phyloP scores from a whole-genome alignment of 139 green algal species.

The Penium margaritaceum region DNA sequence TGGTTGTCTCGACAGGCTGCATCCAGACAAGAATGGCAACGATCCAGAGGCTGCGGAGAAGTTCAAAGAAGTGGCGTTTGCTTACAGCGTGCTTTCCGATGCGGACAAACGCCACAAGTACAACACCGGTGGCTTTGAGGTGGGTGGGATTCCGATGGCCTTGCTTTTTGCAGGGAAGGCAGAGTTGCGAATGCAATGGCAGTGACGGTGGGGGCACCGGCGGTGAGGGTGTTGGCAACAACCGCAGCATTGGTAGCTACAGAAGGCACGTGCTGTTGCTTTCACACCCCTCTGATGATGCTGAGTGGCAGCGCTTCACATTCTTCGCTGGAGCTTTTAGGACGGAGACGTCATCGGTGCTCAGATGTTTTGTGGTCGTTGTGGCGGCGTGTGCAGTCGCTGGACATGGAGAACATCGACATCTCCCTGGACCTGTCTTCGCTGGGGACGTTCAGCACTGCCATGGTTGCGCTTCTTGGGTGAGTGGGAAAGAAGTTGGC shows the following conservation, averaged over 20 bases:
- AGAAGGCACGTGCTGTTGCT: too few relatives aligned
- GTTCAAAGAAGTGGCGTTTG: slow-evolving; percentile 55
- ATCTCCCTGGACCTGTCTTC: slow-evolving; percentile 25
- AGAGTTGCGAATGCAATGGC: neutral
- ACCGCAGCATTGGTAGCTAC: too few relatives aligned
- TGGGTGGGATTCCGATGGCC: slow-evolving; percentile 6
- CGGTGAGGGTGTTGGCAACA: neutral
- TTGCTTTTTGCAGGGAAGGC: neutral
- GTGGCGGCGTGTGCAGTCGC: slow-evolving; percentile 17
- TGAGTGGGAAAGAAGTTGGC: too few relatives aligned
- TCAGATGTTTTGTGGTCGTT: neutral
- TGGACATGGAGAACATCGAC: slow-evolving; percentile 42
- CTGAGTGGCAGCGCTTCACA: neutral
- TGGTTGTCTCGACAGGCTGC: slow-evolving; percentile 25
- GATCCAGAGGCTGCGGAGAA: slow-evolving; percentile 37
- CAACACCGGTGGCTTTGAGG: slow-evolving; percentile 55
- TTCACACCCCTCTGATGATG: neutral
- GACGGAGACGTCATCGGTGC: neutral
- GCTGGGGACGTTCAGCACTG: slow-evolving; percentile 32
- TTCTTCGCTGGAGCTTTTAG: neutral
- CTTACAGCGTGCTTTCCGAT: slow-evolving; percentile 63
- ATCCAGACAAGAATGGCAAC: slow-evolving; percentile 50
- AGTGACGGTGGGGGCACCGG: neutral
- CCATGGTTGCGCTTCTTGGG: slow-evolving; percentile 41
- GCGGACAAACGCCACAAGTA: slow-evolving; percentile 58